Evolutionary conservation across 352 stramenopile species (phyloP), one percentile per base, ranked within the genome.

Genomic region (Phytopythium oedochilum): DNA sequence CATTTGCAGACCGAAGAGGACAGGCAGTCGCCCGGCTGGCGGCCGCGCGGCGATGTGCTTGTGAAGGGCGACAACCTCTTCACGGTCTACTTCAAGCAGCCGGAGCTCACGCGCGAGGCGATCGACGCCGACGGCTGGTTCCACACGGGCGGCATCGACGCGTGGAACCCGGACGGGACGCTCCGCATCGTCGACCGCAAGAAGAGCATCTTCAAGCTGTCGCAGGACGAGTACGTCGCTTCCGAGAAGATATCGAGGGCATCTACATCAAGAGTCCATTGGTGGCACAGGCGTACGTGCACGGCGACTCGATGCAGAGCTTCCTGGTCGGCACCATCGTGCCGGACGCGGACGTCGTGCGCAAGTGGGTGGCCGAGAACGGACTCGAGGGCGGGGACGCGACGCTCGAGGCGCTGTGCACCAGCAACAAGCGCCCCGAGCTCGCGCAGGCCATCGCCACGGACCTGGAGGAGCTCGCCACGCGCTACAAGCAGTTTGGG

Each of bases 191-290:
- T 96, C 23, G 87, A 96, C 61, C 81, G 87, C 56, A 95, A 94
- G 76, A 96, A 97, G 73, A 96, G 96, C 80, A 92, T 97, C 55
- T 97, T 97, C 75, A 97, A 97, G 73, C 82, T 97, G 26, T 75
- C 82, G 14, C 85, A 97, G 63, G 96, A 94, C 49, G 95, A 99
- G 75, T 98, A 99, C 68, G 83, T 99, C 3, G 94, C 96, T 0
- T 78, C 96, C 7, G 95, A 99, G 69, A 98, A 98, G 78, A 94
- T 99, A n/a, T n/a, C n/a, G n/a, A n/a, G n/a, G n/a, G n/a, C n/a
- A n/a, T n/a, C n/a, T n/a, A n/a, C n/a, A n/a, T 64, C 45, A 94
- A 96, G 56, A 91, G 66, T 46, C 66, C 66, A 0, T 96, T 98
- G 62, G 89, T 98, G 44, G 88, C 74, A 15, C 89, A 98, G 75